Evolutionary conservation across 163 green algal species (phyloP).

Genomic region (Chloromonas sp.): DNA sequence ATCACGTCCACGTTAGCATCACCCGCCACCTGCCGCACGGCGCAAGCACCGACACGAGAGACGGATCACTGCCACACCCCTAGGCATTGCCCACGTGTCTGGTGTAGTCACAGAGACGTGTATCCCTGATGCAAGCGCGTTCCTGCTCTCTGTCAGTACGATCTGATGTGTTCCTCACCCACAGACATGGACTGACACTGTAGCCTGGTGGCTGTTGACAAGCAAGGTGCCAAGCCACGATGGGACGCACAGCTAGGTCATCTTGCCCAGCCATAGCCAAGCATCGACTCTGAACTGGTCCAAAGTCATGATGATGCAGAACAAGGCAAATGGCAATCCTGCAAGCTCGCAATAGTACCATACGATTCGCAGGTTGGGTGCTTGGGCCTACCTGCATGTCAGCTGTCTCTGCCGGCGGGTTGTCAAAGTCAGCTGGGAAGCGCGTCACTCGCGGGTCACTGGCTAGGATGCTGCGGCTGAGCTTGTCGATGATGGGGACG

Average conservation of each 20-base stretch:
- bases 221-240: neutral
- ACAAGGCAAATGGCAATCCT: too few species aligned
- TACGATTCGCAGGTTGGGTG: too few species aligned
- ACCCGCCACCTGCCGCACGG: neutral
- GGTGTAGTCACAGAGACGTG: neutral
- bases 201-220: neutral
- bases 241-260: too few species aligned
- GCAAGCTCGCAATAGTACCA: too few species aligned
- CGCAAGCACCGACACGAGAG: too few species aligned
- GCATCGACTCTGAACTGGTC: neutral
- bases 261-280: neutral
- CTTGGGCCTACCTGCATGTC: neutral
- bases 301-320: too few species aligned
- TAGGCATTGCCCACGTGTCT: neutral
- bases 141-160: neutral
- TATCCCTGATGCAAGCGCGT: neutral
- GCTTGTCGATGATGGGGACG: constrained; percentile 47
- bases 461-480: constrained; percentile 64
- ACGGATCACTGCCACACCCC: neutral
- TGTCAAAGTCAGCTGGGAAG: constrained; percentile 65
- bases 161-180: neutral
- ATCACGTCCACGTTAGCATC: neutral
- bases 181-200: neutral
- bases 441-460: constrained; percentile 66
- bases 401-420: neutral